These are phyloP conservation scores for Trapa bicornis DNA, from an alignment of 345 rosid species.

Conservation along the genomic window DNA sequence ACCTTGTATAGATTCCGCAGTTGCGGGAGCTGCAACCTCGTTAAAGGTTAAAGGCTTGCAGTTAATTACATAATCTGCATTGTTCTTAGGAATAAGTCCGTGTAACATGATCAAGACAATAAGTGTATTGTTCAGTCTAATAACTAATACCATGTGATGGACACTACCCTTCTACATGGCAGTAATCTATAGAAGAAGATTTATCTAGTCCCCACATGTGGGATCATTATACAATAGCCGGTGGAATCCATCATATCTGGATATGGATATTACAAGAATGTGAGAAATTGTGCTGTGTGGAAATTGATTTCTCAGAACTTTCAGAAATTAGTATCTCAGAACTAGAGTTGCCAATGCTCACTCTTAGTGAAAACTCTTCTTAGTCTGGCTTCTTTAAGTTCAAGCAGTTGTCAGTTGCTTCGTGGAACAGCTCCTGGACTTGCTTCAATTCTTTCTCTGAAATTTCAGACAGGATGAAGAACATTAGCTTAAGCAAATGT, in stretches of 20 bases:
- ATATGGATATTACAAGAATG: too few relatives aligned
- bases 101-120: too few relatives aligned
- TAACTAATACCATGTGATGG: too few relatives aligned
- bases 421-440: constrained; percentile 70
- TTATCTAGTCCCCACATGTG: not conserved
- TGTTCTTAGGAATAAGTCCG: too few relatives aligned
- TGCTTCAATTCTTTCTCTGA: constrained; percentile 80
- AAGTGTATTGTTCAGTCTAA: too few relatives aligned
- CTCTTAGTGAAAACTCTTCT: not conserved
- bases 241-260: not conserved
- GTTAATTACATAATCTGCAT: too few relatives aligned
- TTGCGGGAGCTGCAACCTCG: too few relatives aligned
- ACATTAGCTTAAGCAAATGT: not conserved
- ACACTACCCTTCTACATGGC: too few relatives aligned
- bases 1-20: too few relatives aligned
- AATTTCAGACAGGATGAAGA: constrained; percentile 5
- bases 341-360: not conserved
- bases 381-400: constrained; percentile 74
- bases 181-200: not conserved
- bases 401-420: constrained; percentile 73
- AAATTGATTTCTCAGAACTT: too few relatives aligned
- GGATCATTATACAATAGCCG: not conserved
- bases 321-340: not conserved
- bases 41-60: too few relatives aligned
- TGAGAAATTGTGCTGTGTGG: too few relatives aligned